These are phyloP conservation scores for Suhomyces faveliae DNA, from an alignment of 805 yeast species.

Conservation along the genomic window DNA sequence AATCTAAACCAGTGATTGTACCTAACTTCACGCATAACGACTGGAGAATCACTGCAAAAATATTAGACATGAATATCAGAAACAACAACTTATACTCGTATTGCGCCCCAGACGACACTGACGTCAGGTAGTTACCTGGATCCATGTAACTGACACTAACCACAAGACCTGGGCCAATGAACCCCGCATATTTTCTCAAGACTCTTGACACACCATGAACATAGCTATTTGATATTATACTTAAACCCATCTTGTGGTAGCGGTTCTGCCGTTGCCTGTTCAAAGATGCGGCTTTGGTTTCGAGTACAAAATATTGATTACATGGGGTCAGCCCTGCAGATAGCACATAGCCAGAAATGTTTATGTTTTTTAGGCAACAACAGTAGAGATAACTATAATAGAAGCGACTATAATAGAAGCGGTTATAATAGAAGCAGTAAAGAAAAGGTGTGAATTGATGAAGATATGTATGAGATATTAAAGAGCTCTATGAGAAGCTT, in stretches of 20 bases:
- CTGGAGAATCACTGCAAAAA: conserved; percentile 82
- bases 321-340: not conserved
- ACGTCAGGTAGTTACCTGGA: conserved; percentile 91
- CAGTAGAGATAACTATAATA: not conserved
- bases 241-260: not conserved
- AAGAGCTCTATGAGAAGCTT: no score
- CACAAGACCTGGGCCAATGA: conserved; percentile 86
- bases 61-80: conserved; percentile 70
- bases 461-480: no score
- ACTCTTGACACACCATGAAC: conserved; percentile 11
- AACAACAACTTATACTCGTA: conserved; percentile 72
- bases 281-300: not conserved
- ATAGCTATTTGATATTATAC: not conserved
- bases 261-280: not conserved
- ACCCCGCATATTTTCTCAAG: conserved; percentile 56
- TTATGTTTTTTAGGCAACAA: not conserved
- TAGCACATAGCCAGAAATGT: not conserved
- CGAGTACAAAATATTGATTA: not conserved
- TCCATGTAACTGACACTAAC: conserved; percentile 91
- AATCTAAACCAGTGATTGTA: conserved; percentile 83
- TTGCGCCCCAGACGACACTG: conserved; percentile 84
- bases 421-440: no score
- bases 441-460: no score
- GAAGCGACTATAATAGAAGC: no score
- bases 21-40: conserved; percentile 83